phyloP scores from a whole-genome alignment of 192 early-diverging fungal species.

The Mortierella claussenii region DNA sequence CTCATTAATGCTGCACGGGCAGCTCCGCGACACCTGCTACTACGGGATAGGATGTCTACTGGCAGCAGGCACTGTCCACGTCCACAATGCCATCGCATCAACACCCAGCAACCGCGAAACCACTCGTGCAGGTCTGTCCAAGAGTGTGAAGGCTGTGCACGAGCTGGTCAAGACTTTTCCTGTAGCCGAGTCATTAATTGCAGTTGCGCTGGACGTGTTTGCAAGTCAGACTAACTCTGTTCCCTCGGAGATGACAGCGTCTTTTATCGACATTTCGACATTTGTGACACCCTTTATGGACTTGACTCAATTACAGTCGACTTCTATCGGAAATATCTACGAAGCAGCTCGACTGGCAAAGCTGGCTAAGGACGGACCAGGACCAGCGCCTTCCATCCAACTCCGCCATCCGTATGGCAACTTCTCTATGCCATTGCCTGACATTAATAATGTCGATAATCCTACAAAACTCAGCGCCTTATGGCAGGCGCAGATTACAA shows the following conservation, averaged over 20 bases:
- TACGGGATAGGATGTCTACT: slow-evolving; percentile 34
- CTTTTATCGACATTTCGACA: slow-evolving; percentile 17
- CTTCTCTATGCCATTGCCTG: slow-evolving; percentile 31
- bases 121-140: slow-evolving; percentile 25
- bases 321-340: slow-evolving; percentile 23
- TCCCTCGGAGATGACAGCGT: slow-evolving; percentile 18
- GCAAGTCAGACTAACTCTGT: slow-evolving; percentile 15
- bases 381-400: slow-evolving; percentile 22
- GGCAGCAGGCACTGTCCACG: slow-evolving; percentile 47
- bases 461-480: slow-evolving; percentile 6
- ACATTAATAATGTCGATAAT: background rate
- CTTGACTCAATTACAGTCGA: slow-evolving; percentile 20
- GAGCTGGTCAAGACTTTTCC: slow-evolving; percentile 35
- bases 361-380: slow-evolving; percentile 21
- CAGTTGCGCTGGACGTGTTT: slow-evolving; percentile 29
- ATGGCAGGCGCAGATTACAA: slow-evolving; percentile 32
- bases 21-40: slow-evolving; percentile 23
- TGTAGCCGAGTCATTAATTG: slow-evolving; percentile 20
- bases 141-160: slow-evolving; percentile 26
- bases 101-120: slow-evolving; percentile 23
- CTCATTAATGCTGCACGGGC: slow-evolving; percentile 28
- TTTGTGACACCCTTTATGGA: slow-evolving; percentile 26
- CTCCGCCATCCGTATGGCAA: slow-evolving; percentile 33
- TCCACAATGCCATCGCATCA: slow-evolving; percentile 37
- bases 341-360: slow-evolving; percentile 26